These are phyloP conservation scores for Colletotrichum magnum DNA, from an alignment of 2,329 filamentous ascomycete genomes.

Conservation along the genomic window DNA sequence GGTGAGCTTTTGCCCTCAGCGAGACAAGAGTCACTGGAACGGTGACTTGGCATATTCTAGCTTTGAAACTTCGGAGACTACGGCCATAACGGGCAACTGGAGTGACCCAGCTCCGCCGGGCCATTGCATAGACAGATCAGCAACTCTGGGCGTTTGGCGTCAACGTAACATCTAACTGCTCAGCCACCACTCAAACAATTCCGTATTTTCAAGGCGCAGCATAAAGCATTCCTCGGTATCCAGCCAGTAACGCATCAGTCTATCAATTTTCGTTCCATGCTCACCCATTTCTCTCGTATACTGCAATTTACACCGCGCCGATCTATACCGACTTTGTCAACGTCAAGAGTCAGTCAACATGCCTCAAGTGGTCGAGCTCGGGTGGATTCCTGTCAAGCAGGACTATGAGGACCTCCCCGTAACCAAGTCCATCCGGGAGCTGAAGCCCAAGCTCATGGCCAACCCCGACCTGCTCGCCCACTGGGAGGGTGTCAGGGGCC, in stretches of 20 bases:
- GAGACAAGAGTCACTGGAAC: neutral
- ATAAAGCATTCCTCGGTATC: too few relatives aligned
- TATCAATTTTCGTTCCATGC: neutral
- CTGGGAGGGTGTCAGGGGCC: constrained; percentile 5
- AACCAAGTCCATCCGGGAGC: neutral
- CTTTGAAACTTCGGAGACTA: neutral
- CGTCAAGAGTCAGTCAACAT: neutral
- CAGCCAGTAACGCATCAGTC: too few relatives aligned
- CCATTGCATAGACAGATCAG: too few relatives aligned
- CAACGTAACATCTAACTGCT: too few relatives aligned
- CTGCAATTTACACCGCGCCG: neutral
- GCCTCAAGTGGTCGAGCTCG: constrained; percentile 15
- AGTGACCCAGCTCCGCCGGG: too few relatives aligned
- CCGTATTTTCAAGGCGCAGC: too few relatives aligned
- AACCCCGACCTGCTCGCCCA: neutral
- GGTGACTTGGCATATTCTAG: neutral
- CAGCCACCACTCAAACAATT: too few relatives aligned
- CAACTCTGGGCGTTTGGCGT: too few relatives aligned
- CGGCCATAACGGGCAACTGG: too few relatives aligned
- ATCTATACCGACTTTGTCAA: neutral
- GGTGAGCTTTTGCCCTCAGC: neutral
- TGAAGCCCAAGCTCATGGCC: neutral
- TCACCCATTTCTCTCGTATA: neutral
- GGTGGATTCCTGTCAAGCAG: constrained; percentile 16
- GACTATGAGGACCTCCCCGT: neutral